Evolutionary conservation across 352 stramenopile genomes (phyloP), one percentile per base, ranked within the genome.

Genomic region (Globisporangium recalcitrans): DNA sequence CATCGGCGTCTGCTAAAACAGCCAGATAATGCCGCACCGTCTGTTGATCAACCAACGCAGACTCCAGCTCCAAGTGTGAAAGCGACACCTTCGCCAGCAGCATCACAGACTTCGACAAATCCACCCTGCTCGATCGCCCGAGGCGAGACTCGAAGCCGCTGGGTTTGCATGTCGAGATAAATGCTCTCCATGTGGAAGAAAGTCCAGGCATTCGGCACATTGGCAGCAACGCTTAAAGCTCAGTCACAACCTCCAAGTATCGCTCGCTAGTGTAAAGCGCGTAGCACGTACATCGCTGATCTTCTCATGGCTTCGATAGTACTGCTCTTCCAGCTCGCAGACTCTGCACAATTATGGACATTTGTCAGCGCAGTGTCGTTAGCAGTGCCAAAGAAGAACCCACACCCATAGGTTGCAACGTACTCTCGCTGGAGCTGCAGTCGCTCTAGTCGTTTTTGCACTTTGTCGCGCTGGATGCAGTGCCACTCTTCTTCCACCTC

Each of bases 121-220:
- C 38, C 16, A 6, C 19, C 85, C 8, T 91, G 79, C 26, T 90
- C 79, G 31, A 93, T 91, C 3, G 85, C 85, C 10, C 85, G 75
- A 1, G 85, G 82, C 1, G 82, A 93, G 13, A 93, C 72, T 10
- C 80, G 79, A 58, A 88, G 71, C 1, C 79, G 74, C 62, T 93
- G 85, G 0, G 73, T 85, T 57, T 89, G 75, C 85, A 91, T 93
- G 54, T 93, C 85, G 31, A 91, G 63, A 46, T 86, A 93, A 40
- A 90, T 88, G 27, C 76, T 79, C 64, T 93, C 82, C 74, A 93
- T 80, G 80, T 91, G 10, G 16, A 40, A 1, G 62, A 46, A 40
- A 27, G n/a, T n/a, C n/a, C n/a, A 44, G 55, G 46, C 11, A 14
- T 31, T n/a, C 21, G 1, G 1, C 10, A n/a, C 21, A 14, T 52